Evolutionary conservation across 2,329 filamentous ascomycete species (phyloP), one percentile per base, ranked within the genome.

Genomic region (Pyrenophora tritici-repentis): DNA sequence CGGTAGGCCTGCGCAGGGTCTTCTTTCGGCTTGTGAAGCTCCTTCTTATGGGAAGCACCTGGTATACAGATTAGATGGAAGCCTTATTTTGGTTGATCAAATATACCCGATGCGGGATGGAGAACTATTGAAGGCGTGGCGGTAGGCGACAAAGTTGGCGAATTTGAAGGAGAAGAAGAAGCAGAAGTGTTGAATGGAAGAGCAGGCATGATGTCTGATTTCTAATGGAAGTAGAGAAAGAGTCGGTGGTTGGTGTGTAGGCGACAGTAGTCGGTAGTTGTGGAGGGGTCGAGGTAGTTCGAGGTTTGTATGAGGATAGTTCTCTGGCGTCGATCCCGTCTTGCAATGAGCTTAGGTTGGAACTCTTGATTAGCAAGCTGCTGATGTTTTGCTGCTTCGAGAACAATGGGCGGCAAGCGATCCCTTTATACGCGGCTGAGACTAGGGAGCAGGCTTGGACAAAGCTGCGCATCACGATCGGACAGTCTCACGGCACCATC

Each of bases 61-160:
- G 63, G 47, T 58, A 53, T 49, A 59, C 32, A 61, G 64, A 66
- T 73, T 71, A 71, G 70, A 72, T 58, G 54, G 65, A 63, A 67
- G 68, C 60, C 61, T 67, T 59, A 59, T 60, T 66, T 57, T 68
- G 66, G 65, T 66, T 62, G 70, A 69, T 72, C 66, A 65, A 66
- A 66, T 71, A 72, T 73, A 73, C 71, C 71, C 70, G 68, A 67
- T 65, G 67, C 60, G 64, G 70, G 67, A 70, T 67, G 62, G 52
- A 73, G 70, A 66, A 73, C 68, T 71, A 73, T 73, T 58, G 71
- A 71, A 16, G 71, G 70, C 53, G 68, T 65, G 32, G 64, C 42
- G 13, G 49, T 52, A 31, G 49, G 59, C 48, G 66, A 63, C 34
- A 65, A 51, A 50, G 50, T 66, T 39, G 71, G 68, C 58, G 70